phyloP scores from a whole-genome alignment of 257 asterid genomes.

The Capsicum baccatum region DNA sequence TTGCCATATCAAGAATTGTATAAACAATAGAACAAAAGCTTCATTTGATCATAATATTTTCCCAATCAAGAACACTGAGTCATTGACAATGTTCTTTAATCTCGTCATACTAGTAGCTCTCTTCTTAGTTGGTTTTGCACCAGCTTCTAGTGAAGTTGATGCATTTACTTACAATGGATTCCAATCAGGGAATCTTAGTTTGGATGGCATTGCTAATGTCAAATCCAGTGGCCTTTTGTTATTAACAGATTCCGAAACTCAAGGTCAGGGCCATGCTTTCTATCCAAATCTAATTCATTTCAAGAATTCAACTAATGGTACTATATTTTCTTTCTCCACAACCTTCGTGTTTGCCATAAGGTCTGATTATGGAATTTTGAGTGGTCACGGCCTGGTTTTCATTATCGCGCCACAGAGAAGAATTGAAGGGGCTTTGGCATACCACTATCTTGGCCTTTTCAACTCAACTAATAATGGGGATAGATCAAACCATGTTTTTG shows the following conservation, averaged over 20 bases:
- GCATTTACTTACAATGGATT: slow-evolving; percentile 60
- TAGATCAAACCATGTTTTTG: slow-evolving; percentile 54
- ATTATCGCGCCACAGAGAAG: slow-evolving; percentile 57
- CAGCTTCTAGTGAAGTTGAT: slow-evolving; percentile 27
- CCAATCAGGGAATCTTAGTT: slow-evolving; percentile 43
- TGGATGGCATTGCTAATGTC: slow-evolving; percentile 63
- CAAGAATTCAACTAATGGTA: slow-evolving; percentile 47
- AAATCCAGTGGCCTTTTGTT: slow-evolving; percentile 48
- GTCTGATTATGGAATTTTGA: slow-evolving; percentile 44
- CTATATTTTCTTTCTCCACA: slow-evolving; percentile 59
- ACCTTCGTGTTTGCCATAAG: slow-evolving; percentile 59
- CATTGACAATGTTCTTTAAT: slow-evolving; percentile 44
- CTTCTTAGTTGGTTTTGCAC: slow-evolving; percentile 18
- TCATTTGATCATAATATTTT: neutral
- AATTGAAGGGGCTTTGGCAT: slow-evolving; percentile 44
- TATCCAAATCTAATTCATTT: slow-evolving; percentile 50
- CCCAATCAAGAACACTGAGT: neutral
- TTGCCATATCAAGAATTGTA: neutral
- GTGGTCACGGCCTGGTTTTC: slow-evolving; percentile 68
- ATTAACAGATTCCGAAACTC: slow-evolving; percentile 51
- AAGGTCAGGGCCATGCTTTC: slow-evolving; percentile 59
- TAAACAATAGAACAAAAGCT: neutral
- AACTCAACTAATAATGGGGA: slow-evolving; percentile 55
- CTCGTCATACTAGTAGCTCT: slow-evolving; percentile 23
- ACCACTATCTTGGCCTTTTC: slow-evolving; percentile 62